phyloP scores from a whole-genome alignment of 257 asterid genomes.

The Solanum sejunctum region DNA sequence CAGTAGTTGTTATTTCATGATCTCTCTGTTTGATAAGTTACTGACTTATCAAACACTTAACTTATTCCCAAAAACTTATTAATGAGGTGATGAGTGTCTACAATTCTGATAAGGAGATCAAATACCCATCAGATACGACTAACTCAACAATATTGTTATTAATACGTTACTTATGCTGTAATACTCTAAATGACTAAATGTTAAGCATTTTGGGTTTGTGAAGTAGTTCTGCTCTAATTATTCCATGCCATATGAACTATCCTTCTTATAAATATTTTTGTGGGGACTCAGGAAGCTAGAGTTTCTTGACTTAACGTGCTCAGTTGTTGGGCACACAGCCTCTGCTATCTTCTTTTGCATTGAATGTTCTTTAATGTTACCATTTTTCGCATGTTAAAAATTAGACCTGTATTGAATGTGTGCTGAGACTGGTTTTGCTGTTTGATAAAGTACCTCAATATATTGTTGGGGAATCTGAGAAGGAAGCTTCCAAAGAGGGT shows the following conservation, averaged over 20 bases:
- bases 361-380: not conserved
- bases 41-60: not conserved
- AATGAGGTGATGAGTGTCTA: not conserved
- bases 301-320: not conserved
- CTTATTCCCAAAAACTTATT: not conserved
- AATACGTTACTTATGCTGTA: not conserved
- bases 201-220: not conserved
- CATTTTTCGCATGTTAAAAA: not conserved
- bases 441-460: slow-evolving; percentile 55
- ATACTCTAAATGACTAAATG: not conserved
- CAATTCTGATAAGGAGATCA: not conserved
- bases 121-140: not conserved
- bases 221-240: not conserved
- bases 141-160: not conserved
- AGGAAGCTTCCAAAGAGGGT: slow-evolving; percentile 63
- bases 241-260: not conserved
- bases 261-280: not conserved
- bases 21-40: not conserved
- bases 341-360: not conserved
- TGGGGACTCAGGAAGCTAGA: not conserved
- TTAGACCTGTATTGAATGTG: not conserved
- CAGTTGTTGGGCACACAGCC: not conserved
- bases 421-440: slow-evolving; percentile 4
- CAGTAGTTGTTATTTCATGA: not conserved
- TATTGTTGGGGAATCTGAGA: slow-evolving; percentile 56